Percentiles rank a stretch among this genome's conserved stretches.
Evolutionary conservation across 2,329 filamentous ascomycete species (phyloP).

Genomic region (Periconia digitata): DNA sequence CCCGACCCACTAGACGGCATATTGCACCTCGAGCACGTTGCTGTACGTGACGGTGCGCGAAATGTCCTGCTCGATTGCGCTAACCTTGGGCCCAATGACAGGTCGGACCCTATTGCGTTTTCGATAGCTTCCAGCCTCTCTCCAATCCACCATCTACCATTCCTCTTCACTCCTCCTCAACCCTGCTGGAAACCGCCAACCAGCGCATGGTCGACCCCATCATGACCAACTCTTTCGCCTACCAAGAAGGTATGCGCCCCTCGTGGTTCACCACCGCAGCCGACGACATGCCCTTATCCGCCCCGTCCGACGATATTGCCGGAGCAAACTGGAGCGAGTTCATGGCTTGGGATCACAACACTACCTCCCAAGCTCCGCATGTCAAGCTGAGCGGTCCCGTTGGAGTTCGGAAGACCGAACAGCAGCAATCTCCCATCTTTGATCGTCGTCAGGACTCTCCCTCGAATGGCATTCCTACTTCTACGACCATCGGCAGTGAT

Average conservation of each 20-base stretch:
- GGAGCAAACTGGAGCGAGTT: conserved; percentile 50
- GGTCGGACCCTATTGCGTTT: conserved; percentile 44
- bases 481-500: conserved; percentile 22
- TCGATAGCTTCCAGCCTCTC: conserved; percentile 37
- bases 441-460: conserved; percentile 31
- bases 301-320: conserved; percentile 31
- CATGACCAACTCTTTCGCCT: conserved; percentile 38
- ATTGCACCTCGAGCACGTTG: conserved; percentile 41
- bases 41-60: conserved; percentile 34
- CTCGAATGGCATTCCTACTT: conserved; percentile 21
- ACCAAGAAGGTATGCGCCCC: conserved; percentile 28
- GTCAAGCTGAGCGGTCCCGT: conserved; percentile 31
- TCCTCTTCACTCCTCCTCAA: conserved; percentile 11
- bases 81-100: conserved; percentile 27
- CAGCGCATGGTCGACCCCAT: conserved; percentile 38
- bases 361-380: conserved; percentile 30
- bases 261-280: conserved; percentile 38
- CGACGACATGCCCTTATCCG: conserved; percentile 35
- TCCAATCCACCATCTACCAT: conserved; percentile 18
- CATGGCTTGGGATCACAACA: conserved; percentile 51
- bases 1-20: conserved; percentile 30
- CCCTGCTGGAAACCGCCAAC: conserved; percentile 9
- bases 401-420: conserved; percentile 27
- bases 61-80: conserved; percentile 14
- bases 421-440: conserved; percentile 29